These are phyloP conservation scores for Alnus rubra DNA, from an alignment of 306 rosid genomes.

Conservation along the genomic window DNA sequence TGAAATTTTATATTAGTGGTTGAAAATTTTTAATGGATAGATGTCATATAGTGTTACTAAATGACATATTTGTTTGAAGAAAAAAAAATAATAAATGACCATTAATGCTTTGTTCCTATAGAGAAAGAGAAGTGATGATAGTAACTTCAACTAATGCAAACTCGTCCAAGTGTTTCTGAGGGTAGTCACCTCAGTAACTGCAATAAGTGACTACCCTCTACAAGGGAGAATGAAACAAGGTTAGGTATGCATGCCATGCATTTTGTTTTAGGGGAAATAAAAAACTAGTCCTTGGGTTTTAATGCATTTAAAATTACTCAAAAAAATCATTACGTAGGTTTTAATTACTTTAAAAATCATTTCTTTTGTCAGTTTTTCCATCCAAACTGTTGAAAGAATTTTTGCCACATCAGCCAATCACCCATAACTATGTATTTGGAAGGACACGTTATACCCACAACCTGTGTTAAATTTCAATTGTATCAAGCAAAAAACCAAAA, in stretches of 20 bases:
- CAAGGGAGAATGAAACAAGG: not conserved
- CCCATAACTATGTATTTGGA: no score
- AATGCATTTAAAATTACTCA: no score
- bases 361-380: no score
- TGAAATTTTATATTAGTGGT: conserved; percentile 1
- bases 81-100: not conserved
- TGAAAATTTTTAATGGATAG: not conserved
- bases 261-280: not conserved
- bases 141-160: not conserved
- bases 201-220: not conserved
- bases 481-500: no score
- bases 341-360: no score
- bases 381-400: no score
- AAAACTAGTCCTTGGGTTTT: no score
- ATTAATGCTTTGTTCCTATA: not conserved
- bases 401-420: no score
- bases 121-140: not conserved
- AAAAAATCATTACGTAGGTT: no score
- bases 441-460: no score
- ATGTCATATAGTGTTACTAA: not conserved
- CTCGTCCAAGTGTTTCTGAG: not conserved
- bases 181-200: no score
- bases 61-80: not conserved
- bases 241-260: not conserved
- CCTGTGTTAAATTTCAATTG: no score